A percentile compares a stretch with the other conserved stretches of the same genome.
phyloP scores from a whole-genome alignment of 805 yeast species.

The Starmerella gropengiesseri region DNA sequence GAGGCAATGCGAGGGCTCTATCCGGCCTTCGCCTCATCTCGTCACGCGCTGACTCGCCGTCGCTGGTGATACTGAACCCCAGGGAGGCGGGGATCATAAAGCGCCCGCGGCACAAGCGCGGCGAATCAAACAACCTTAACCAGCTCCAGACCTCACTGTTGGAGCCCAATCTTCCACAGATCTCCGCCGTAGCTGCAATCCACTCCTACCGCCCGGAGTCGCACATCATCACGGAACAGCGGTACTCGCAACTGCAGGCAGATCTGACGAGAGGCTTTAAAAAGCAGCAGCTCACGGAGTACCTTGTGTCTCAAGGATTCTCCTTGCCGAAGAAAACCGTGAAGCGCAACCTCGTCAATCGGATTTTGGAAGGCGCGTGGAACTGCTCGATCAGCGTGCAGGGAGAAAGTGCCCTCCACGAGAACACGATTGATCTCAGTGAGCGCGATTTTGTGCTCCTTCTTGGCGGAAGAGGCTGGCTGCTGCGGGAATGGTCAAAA shows the following conservation, averaged over 20 bases:
- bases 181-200: conserved; percentile 12
- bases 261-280: conserved; percentile 26
- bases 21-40: background rate
- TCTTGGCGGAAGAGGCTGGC: conserved; percentile 32
- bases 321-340: background rate
- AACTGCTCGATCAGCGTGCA: conserved; percentile 23
- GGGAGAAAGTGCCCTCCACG: conserved; percentile 30
- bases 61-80: conserved; percentile 15
- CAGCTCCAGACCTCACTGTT: background rate
- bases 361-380: conserved; percentile 34
- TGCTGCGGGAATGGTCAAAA: conserved; percentile 34
- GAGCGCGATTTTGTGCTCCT: conserved; percentile 35
- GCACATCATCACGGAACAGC: conserved; percentile 6
- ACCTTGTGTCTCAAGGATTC: conserved; percentile 1
- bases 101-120: background rate
- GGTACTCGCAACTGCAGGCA: conserved; percentile 19
- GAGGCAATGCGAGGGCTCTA: background rate
- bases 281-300: conserved; percentile 24
- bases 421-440: conserved; percentile 30
- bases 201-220: conserved; percentile 17
- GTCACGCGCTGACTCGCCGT: background rate
- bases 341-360: conserved; percentile 24
- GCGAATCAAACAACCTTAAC: background rate
- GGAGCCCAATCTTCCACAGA: conserved; percentile 3
- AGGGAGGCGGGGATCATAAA: conserved; percentile 15